A percentile compares a stretch with the other conserved stretches of the same genome.
Conservation (phyloP, 257 asterid genomes). For the Henckelia pumila region DNA sequence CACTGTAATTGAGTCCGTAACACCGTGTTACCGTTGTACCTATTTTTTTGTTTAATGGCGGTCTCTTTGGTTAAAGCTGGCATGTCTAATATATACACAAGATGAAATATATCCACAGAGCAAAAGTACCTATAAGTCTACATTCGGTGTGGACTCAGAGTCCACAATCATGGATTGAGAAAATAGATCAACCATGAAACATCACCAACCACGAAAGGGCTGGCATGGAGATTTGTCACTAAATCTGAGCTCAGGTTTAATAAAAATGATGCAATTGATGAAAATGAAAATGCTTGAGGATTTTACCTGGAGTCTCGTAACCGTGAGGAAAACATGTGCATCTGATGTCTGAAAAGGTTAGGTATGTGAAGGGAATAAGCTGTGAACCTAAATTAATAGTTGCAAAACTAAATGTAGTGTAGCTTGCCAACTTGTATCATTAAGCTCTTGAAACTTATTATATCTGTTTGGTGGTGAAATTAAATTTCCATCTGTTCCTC, state of each 20-base stretch:
- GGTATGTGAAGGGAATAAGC: not conserved
- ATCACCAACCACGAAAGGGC: slow-evolving; percentile 77
- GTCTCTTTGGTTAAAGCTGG: not conserved
- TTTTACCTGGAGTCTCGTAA: no score
- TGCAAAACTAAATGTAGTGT: not conserved
- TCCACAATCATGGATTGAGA: slow-evolving; percentile 2
- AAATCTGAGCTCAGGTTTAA: slow-evolving; percentile 75
- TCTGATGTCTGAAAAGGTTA: no score
- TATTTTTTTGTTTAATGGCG: not conserved
- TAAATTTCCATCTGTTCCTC: not conserved
- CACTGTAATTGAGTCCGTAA: no score
- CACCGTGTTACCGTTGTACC: not conserved
- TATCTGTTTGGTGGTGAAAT: not conserved
- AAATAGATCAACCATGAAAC: slow-evolving; percentile 10
- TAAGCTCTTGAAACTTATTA: not conserved
- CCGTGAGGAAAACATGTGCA: not conserved
- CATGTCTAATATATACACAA: not conserved
- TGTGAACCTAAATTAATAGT: not conserved
- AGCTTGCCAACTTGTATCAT: not conserved
- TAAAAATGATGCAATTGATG: slow-evolving; percentile 34
- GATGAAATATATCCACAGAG: slow-evolving; percentile 1
- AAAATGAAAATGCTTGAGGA: no score
- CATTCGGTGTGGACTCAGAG: slow-evolving; percentile 3
- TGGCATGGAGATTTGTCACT: slow-evolving; percentile 94
- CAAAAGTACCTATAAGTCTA: not conserved